Evolutionary conservation across 2,329 filamentous ascomycete species (phyloP).

Genomic region (Alternaria gansuensis): DNA sequence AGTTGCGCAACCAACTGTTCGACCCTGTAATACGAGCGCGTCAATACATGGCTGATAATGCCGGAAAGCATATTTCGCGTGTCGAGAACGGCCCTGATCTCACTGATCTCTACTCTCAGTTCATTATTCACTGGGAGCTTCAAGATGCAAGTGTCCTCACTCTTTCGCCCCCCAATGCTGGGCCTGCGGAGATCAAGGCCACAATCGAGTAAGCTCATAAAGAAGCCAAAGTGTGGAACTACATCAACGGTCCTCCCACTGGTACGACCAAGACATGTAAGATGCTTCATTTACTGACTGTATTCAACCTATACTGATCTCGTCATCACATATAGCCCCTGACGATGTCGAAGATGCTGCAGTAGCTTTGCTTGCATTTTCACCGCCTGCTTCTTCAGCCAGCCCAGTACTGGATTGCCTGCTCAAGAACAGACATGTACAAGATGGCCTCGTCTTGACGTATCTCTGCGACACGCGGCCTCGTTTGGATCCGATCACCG

Average conservation of each 20-base stretch:
- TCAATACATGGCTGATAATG: constrained; percentile 31
- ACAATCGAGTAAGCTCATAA: constrained; percentile 7
- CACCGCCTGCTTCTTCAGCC: constrained; percentile 14
- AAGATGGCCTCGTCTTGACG: constrained; percentile 52
- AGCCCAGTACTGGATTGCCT: constrained; percentile 23
- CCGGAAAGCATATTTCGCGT: constrained; percentile 29
- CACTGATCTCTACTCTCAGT: constrained; percentile 42
- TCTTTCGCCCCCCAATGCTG: constrained; percentile 12
- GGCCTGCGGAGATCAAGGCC: constrained; percentile 15
- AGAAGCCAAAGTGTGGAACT: constrained; percentile 38
- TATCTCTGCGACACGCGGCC: constrained; percentile 44
- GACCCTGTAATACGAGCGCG: constrained; percentile 32
- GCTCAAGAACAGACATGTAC: constrained; percentile 51
- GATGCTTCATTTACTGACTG: background rate
- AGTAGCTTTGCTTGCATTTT: constrained; percentile 39
- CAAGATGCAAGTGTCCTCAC: constrained; percentile 24
- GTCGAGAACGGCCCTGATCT: constrained; percentile 34
- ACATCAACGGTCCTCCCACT: constrained; percentile 31
- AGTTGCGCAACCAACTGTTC: constrained; percentile 30
- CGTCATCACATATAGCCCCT: constrained; percentile 25
- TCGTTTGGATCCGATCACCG: constrained; percentile 43
- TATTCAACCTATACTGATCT: background rate
- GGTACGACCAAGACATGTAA: constrained; percentile 27
- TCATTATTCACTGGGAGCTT: constrained; percentile 39
- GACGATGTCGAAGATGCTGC: constrained; percentile 52